phyloP scores from a whole-genome alignment of 2,329 filamentous ascomycete species.

The Aureobasidium sp. region DNA sequence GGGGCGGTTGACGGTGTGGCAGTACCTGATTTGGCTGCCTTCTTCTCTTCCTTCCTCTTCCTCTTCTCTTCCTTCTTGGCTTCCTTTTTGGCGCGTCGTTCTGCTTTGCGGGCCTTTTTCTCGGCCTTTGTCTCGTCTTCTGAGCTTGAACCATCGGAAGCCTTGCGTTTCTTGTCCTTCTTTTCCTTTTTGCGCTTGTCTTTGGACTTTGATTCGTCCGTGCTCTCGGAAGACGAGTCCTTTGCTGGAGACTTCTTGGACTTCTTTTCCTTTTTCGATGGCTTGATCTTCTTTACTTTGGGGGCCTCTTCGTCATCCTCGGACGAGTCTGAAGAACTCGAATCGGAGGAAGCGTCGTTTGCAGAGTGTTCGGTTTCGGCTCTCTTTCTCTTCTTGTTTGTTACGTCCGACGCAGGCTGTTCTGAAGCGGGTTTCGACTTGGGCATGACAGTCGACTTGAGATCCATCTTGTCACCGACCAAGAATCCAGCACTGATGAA shows the following conservation, averaged over 20 bases:
- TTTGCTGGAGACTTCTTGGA: slow-evolving; percentile 32
- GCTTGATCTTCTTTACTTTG: slow-evolving; percentile 24
- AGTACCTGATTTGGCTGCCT: slow-evolving; percentile 20
- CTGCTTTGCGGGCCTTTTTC: slow-evolving; percentile 34
- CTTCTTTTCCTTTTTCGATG: slow-evolving; percentile 30
- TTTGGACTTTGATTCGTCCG: slow-evolving; percentile 15
- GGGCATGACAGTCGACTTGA: slow-evolving; percentile 27
- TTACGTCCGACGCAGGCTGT: slow-evolving; percentile 7
- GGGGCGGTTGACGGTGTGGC: slow-evolving; percentile 14
- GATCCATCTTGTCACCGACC: slow-evolving; percentile 51
- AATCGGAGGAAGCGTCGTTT: slow-evolving; percentile 23
- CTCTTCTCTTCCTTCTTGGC: slow-evolving; percentile 47
- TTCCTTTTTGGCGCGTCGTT: slow-evolving; percentile 44
- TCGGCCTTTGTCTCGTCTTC: slow-evolving; percentile 22
- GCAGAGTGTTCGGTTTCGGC: slow-evolving; percentile 22
- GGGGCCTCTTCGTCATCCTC: slow-evolving; percentile 22
- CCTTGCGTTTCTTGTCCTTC: slow-evolving; percentile 24
- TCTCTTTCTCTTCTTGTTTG: slow-evolving; percentile 17
- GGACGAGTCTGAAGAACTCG: slow-evolving; percentile 19
- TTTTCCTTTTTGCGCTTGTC: slow-evolving; percentile 29
- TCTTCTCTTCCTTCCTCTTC: slow-evolving; percentile 38
- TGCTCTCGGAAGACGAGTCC: slow-evolving; percentile 18
- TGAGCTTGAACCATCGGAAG: slow-evolving; percentile 9
- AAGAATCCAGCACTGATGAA: slow-evolving; percentile 82
- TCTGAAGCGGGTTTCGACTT: slow-evolving; percentile 34